phyloP scores from a whole-genome alignment of 148 eudicot species.

The Rhododendron ferrugineum region DNA sequence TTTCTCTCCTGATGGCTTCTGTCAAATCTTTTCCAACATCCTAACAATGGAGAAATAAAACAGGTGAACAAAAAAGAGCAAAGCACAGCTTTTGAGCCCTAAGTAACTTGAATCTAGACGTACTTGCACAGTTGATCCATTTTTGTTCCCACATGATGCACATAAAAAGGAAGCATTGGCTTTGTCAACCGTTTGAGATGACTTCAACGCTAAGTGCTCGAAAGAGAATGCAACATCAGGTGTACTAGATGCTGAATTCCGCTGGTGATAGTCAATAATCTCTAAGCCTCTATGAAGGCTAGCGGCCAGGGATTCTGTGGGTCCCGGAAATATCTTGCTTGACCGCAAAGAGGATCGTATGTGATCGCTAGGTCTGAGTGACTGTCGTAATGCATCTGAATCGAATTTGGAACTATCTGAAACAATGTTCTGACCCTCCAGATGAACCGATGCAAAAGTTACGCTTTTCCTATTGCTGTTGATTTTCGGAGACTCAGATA shows the following conservation, averaged over 20 bases:
- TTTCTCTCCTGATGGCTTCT: conserved; percentile 35
- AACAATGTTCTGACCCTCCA: conserved; percentile 28
- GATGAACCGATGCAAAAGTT: conserved; percentile 35
- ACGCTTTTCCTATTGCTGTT: conserved; percentile 53
- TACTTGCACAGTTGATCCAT: conserved; percentile 16
- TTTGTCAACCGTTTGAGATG: conserved; percentile 57
- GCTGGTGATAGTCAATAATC: conserved; percentile 73
- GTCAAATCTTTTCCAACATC: conserved; percentile 25
- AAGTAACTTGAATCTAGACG: conserved; percentile 2
- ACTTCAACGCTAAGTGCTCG: conserved; percentile 74
- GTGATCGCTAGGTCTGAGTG: conserved; percentile 40
- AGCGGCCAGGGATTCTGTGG: conserved; percentile 80
- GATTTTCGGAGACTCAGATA: conserved; percentile 85
- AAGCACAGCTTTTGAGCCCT: not conserved
- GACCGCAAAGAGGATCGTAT: conserved; percentile 64
- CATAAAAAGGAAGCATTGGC: conserved; percentile 58
- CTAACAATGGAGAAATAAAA: conserved; percentile 26
- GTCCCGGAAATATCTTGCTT: conserved; percentile 63
- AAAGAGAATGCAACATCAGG: conserved; percentile 87
- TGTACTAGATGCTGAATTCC: conserved; percentile 41
- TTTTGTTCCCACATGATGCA: conserved; percentile 33
- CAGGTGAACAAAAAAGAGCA: not conserved
- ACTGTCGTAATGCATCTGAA: conserved; percentile 26
- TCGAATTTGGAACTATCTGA: conserved; percentile 38
- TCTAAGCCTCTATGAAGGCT: conserved; percentile 85